phyloP scores from a whole-genome alignment of 805 yeast genomes.

The Candida parachauliodes region DNA sequence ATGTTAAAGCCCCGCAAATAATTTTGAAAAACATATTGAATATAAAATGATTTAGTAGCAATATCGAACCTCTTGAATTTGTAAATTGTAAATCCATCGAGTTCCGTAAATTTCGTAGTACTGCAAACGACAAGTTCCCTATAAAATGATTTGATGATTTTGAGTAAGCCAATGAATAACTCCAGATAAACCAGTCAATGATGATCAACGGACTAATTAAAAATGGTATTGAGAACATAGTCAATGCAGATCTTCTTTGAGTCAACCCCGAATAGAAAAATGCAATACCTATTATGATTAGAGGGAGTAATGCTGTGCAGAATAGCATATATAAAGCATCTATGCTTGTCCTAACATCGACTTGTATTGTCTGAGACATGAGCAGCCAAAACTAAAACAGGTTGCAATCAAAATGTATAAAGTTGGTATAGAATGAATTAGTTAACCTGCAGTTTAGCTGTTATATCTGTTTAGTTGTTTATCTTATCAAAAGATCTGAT shows the following conservation, averaged over 20 bases:
- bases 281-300: conserved; percentile 33
- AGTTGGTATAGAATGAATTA: no score
- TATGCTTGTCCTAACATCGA: conserved; percentile 10
- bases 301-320: conserved; percentile 30
- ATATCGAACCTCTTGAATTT: conserved; percentile 38
- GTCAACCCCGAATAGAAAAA: conserved; percentile 42
- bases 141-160: conserved; percentile 31
- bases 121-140: conserved; percentile 30
- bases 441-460: no score
- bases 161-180: conserved; percentile 40
- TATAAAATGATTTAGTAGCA: conserved; percentile 33
- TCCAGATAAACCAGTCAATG: conserved; percentile 44
- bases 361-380: background rate
- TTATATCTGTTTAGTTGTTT: no score
- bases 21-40: conserved; percentile 39
- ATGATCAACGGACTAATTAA: conserved; percentile 28
- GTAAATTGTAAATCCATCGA: conserved; percentile 17
- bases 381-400: no score
- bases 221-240: conserved; percentile 36
- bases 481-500: no score
- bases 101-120: conserved; percentile 24
- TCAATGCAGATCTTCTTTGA: conserved; percentile 38
- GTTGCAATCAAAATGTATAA: no score
- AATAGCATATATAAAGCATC: conserved; percentile 28
- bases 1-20: conserved; percentile 37